Evolutionary conservation across 495 filamentous ascomycete genomes (phyloP), one percentile per base, ranked within the genome.

Genomic region (Penicillium maclennaniae): DNA sequence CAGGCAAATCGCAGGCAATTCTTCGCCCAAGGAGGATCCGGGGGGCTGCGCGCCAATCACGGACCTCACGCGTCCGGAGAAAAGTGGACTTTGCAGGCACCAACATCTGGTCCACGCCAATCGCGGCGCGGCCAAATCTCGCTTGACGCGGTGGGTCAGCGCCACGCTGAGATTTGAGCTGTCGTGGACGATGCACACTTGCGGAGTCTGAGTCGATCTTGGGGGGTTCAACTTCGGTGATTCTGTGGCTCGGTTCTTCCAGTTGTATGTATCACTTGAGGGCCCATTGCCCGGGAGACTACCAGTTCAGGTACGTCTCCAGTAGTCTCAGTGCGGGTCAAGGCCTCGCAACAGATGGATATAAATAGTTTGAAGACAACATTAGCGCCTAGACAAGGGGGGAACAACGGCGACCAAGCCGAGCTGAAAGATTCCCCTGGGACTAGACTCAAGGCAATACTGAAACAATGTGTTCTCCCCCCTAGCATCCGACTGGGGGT

Each of bases 21-120:
- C 31, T 34, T 34, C 23, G 31, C 31, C 31, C 31, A 34, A 12
- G 31, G 31, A 31, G 31, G 10, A 63, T 61, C 53, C 63, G 56
- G 63, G 63, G 60, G 63, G 59, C 63, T 14, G 21, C 21, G 44
- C 39, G 52, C 64, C 66, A 70, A 72, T 69, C 36, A 68, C 40
- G 43, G 38, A 7, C 16, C 45, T 34, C 38, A 49, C 43, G 34
- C 59, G 56, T 66, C 60, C 54, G 60, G 60, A 66, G 63, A 63
- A 63, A 66, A 63, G 60, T 55, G 63, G 63, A 45, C 50, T n/a
- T n/a, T 63, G 26, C 47, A 54, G 51, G 53, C 37, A 45, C 49
- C 45, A 56, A 53, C 54, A 7, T 54, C 63, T 51, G 57, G 47
- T 57, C 53, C 58, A 40, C n/a, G 40, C 40, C 54, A 51, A 56